A percentile compares a stretch with the other conserved stretches of the same genome.
phyloP scores from a whole-genome alignment of 805 yeast species.

The Osmozyma mogii region DNA sequence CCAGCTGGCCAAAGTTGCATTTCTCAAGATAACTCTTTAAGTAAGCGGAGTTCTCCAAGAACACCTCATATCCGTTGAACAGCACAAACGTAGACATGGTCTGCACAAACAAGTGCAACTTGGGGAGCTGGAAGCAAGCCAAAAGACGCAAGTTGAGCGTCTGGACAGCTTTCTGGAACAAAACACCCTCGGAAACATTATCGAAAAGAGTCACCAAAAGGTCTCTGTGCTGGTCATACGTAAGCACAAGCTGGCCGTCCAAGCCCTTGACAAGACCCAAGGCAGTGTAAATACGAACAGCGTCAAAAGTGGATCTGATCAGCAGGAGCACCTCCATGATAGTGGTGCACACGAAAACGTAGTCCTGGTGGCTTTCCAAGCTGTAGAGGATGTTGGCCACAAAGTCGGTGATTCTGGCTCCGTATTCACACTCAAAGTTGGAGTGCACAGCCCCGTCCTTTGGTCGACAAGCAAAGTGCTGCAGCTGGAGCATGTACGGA shows the following conservation, averaged over 20 bases:
- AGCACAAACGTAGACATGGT: slow-evolving; percentile 29
- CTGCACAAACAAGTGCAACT: slow-evolving; percentile 19
- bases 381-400: slow-evolving; percentile 29
- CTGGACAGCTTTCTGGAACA: slow-evolving; percentile 45
- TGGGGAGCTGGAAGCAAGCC: slow-evolving; percentile 20
- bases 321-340: slow-evolving; percentile 39
- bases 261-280: slow-evolving; percentile 54
- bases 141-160: slow-evolving; percentile 42
- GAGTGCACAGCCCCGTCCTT: slow-evolving; percentile 17
- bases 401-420: slow-evolving; percentile 41
- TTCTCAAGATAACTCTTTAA: slow-evolving; percentile 15
- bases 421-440: slow-evolving; percentile 46
- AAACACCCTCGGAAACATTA: slow-evolving; percentile 39
- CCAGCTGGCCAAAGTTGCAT: slow-evolving; percentile 1
- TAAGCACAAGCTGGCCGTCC: slow-evolving; percentile 16
- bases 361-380: slow-evolving; percentile 18
- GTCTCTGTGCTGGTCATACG: slow-evolving; percentile 19
- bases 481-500: slow-evolving; percentile 57
- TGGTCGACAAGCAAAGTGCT: slow-evolving; percentile 43
- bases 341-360: slow-evolving; percentile 16
- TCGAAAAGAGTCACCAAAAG: slow-evolving; percentile 25
- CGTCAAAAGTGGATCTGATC: slow-evolving; percentile 52
- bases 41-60: slow-evolving; percentile 7
- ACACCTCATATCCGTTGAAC: slow-evolving; percentile 28
- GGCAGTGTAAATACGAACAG: slow-evolving; percentile 55